Percentiles rank a stretch among this genome's conserved stretches.
These are phyloP conservation scores for Prorocentrum cordatum DNA, from an alignment of 169 alveolate genomes.

Conservation along the genomic window DNA sequence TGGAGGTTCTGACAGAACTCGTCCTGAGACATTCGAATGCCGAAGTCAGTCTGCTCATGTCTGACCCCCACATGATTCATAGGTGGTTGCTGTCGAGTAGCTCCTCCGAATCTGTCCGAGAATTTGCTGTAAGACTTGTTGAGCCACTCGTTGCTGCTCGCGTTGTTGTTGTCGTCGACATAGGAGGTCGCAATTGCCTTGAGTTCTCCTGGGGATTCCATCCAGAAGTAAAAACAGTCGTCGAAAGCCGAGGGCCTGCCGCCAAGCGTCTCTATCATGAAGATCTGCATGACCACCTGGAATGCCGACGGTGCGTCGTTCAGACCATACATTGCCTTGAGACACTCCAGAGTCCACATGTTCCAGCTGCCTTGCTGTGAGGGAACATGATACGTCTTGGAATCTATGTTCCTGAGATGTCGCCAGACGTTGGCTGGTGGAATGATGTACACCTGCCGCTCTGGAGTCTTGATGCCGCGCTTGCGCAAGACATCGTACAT, in stretches of 20 bases:
- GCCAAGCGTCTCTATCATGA: no score
- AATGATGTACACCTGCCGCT: background rate
- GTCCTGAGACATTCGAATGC: background rate
- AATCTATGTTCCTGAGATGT: background rate
- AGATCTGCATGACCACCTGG: background rate
- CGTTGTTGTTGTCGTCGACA: background rate
- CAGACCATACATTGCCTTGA: constrained; percentile 19
- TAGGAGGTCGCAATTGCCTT: background rate
- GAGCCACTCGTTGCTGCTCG: background rate
- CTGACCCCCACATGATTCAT: background rate
- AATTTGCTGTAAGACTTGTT: background rate
- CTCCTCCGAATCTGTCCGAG: background rate
- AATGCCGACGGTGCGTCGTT: background rate
- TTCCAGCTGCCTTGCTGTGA: background rate
- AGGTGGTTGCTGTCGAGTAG: background rate
- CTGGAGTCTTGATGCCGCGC: background rate
- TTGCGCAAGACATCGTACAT: background rate
- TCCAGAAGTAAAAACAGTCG: background rate
- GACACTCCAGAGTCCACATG: background rate
- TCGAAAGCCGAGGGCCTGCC: background rate
- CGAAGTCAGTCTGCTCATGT: background rate
- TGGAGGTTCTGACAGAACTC: background rate
- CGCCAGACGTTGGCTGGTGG: background rate
- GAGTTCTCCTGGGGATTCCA: background rate
- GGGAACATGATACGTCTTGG: no score